phyloP scores from a whole-genome alignment of 306 rosid species.

The Vicia sativa region DNA sequence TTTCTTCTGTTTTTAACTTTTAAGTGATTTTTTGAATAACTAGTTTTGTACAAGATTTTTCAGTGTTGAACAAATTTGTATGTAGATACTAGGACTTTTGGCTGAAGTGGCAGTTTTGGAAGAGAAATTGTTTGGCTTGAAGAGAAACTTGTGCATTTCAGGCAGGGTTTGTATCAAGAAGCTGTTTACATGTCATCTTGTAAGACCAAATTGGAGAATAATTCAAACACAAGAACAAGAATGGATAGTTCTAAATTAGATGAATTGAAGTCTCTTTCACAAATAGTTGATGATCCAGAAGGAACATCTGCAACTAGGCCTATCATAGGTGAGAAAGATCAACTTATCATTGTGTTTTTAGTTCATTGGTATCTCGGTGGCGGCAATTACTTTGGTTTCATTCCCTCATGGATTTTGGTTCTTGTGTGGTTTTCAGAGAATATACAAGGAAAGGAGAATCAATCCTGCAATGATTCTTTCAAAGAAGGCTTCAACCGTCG shows the following conservation, averaged over 20 bases:
- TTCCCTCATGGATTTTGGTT: slow-evolving; percentile 25
- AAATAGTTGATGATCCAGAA: slow-evolving; percentile 36
- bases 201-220: slow-evolving; percentile 57
- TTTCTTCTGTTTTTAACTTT: not conserved
- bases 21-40: slow-evolving; percentile 15
- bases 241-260: slow-evolving; percentile 48
- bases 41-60: slow-evolving; percentile 21
- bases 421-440: slow-evolving; percentile 52
- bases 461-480: slow-evolving; percentile 43
- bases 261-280: slow-evolving; percentile 51
- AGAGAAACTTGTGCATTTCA: slow-evolving; percentile 72
- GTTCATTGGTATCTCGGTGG: too few species aligned
- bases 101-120: slow-evolving; percentile 98
- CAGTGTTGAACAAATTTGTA: slow-evolving; percentile 23
- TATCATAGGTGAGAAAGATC: slow-evolving; percentile 52
- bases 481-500: slow-evolving; percentile 51
- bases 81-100: slow-evolving; percentile 76
- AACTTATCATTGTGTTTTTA: slow-evolving; percentile 21
- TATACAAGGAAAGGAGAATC: slow-evolving; percentile 70
- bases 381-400: too few species aligned
- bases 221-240: slow-evolving; percentile 25
- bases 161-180: slow-evolving; percentile 88
- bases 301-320: slow-evolving; percentile 29
- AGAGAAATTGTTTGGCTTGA: slow-evolving; percentile 96
- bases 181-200: slow-evolving; percentile 79